A percentile compares a stretch with the other conserved stretches of the same genome.
These are phyloP conservation scores for Aspergillus sergii DNA, from an alignment of 2,329 filamentous ascomycete species.

Conservation along the genomic window DNA sequence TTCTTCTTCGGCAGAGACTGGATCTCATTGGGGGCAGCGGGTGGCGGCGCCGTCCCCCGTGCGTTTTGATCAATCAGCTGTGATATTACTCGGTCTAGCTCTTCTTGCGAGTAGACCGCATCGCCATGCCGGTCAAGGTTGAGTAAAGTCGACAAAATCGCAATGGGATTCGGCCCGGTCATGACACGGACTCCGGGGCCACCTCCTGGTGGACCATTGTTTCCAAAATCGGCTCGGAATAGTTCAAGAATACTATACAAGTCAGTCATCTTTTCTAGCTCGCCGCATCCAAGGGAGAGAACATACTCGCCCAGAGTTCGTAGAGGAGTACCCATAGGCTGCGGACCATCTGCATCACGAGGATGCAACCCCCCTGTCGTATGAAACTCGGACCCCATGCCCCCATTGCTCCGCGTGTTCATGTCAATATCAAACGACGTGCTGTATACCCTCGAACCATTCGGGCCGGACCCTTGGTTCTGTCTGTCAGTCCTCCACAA, in stretches of 20 bases:
- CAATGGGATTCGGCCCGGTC: constrained; percentile 42
- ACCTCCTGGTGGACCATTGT: constrained; percentile 5
- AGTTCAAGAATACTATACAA: constrained; percentile 30
- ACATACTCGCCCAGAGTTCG: constrained; percentile 53
- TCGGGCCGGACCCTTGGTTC: not conserved
- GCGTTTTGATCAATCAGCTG: constrained; percentile 81
- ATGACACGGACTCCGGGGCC: constrained; percentile 27
- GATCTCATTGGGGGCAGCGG: constrained; percentile 76
- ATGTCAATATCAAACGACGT: constrained; percentile 9
- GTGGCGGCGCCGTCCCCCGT: constrained; percentile 76
- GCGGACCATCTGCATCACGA: constrained; percentile 55
- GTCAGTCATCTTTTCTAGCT: constrained; percentile 11
- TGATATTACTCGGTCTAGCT: constrained; percentile 83
- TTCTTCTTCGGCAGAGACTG: constrained; percentile 70
- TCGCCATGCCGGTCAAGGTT: constrained; percentile 64
- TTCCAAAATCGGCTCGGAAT: constrained; percentile 27
- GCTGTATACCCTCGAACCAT: not conserved
- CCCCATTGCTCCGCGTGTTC: constrained; percentile 7
- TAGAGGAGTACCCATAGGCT: constrained; percentile 49
- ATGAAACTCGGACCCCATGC: constrained; percentile 14
- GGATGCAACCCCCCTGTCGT: constrained; percentile 46
- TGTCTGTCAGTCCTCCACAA: not conserved
- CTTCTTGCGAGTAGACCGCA: constrained; percentile 87
- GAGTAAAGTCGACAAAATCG: constrained; percentile 47
- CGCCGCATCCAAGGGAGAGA: not conserved